A percentile compares a stretch with the other conserved stretches of the same genome.
phyloP scores from a whole-genome alignment of 2,329 filamentous ascomycete genomes.

The Knufia fluminis region DNA sequence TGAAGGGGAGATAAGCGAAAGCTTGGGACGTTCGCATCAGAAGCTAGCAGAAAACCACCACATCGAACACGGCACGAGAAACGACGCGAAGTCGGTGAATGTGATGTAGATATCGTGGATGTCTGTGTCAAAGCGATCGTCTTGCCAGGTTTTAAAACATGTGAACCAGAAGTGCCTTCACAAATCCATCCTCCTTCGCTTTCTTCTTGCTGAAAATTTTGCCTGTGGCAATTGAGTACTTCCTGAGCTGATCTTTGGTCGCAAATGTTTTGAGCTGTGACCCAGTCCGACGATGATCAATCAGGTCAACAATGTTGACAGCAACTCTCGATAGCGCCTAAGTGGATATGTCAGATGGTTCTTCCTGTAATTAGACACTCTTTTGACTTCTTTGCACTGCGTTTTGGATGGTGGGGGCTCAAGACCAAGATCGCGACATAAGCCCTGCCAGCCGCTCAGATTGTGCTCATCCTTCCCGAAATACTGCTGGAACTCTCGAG shows the following conservation, averaged over 20 bases:
- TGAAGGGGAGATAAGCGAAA: no score
- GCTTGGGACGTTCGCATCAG: no score
- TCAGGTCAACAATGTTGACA: constrained; percentile 15
- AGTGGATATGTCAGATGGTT: not conserved
- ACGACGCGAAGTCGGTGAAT: no score
- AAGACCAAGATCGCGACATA: not conserved
- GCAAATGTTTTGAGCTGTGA: constrained; percentile 12
- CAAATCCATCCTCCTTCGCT: constrained; percentile 16
- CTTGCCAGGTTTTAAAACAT: no score
- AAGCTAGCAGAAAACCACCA: no score
- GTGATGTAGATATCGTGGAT: no score
- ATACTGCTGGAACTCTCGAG: not conserved
- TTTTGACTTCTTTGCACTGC: not conserved
- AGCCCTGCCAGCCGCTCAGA: not conserved
- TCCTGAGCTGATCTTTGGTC: constrained; percentile 10
- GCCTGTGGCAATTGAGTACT: constrained; percentile 13
- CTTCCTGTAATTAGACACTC: no score
- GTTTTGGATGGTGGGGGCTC: not conserved
- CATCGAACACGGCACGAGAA: no score
- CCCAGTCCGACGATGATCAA: constrained; percentile 14
- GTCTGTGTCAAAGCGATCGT: no score
- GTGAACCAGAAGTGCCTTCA: constrained; percentile 12
- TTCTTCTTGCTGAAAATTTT: constrained; percentile 16
- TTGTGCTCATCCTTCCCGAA: not conserved
- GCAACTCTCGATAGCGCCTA: not conserved